A percentile compares a stretch with the other conserved stretches of the same genome.
Evolutionary conservation across 495 filamentous ascomycete genomes (phyloP).

Genomic region (Sabuloglossum arenarium): DNA sequence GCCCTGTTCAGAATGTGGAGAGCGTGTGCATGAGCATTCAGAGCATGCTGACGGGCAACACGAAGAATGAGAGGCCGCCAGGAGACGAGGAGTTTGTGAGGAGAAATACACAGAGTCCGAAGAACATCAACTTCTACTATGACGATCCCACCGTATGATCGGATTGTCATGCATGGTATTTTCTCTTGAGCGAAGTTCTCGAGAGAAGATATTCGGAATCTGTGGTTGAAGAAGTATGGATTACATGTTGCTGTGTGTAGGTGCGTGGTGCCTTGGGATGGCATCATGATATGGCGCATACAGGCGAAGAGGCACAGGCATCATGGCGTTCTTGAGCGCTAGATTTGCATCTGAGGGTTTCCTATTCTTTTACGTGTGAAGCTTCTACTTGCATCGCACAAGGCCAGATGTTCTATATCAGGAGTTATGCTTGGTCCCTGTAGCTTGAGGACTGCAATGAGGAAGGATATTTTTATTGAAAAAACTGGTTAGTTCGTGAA

Average conservation of each 20-base stretch:
- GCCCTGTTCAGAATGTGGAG: constrained; percentile 90
- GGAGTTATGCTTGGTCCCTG: not conserved
- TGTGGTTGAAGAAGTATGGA: not conserved
- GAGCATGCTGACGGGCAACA: constrained; percentile 93
- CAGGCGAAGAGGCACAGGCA: not conserved
- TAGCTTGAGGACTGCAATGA: not conserved
- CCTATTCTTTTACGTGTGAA: not conserved
- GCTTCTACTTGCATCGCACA: not conserved
- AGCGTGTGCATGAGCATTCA: constrained; percentile 95
- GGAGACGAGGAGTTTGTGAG: constrained; percentile 75
- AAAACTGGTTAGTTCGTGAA: not conserved
- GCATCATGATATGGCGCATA: not conserved
- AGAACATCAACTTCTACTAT: constrained; percentile 75
- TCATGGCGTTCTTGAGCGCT: not conserved
- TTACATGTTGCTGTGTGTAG: not conserved
- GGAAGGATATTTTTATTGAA: not conserved
- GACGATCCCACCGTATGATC: constrained; percentile 63
- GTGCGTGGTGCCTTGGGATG: not conserved
- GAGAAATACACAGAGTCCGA: constrained; percentile 50
- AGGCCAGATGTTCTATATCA: not conserved
- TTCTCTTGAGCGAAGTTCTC: not conserved
- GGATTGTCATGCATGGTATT: not conserved
- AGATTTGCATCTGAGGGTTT: not conserved
- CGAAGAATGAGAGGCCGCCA: constrained; percentile 65
- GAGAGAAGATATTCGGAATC: not conserved